Percentiles rank a stretch among this genome's conserved stretches.
These are phyloP conservation scores for Solanum ahanhuiri DNA, from an alignment of 257 asterid species.

Conservation along the genomic window DNA sequence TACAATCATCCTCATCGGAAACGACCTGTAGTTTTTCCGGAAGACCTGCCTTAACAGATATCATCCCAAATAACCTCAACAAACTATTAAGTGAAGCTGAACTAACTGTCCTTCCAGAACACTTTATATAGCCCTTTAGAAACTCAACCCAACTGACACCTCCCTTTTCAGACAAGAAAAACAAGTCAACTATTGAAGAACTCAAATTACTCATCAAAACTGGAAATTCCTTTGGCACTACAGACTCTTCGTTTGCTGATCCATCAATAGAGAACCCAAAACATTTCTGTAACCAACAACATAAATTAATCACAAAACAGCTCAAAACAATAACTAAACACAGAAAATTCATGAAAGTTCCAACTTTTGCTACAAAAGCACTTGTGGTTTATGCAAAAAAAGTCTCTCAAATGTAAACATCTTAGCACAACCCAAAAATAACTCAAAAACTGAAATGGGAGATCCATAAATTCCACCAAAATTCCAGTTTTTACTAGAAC, in stretches of 20 bases:
- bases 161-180: slow-evolving; percentile 48
- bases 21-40: slow-evolving; percentile 54
- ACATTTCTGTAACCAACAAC: slow-evolving; percentile 50
- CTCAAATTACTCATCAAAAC: slow-evolving; percentile 45
- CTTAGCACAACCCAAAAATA: background rate
- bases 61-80: slow-evolving; percentile 34
- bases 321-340: background rate
- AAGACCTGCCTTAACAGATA: slow-evolving; percentile 54
- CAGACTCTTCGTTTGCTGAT: slow-evolving; percentile 22
- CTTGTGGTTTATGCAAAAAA: background rate
- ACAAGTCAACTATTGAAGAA: slow-evolving; percentile 60
- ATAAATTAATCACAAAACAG: background rate
- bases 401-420: background rate
- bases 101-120: slow-evolving; percentile 59
- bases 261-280: slow-evolving; percentile 35
- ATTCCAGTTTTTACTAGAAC: background rate
- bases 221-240: slow-evolving; percentile 34
- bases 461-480: background rate
- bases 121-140: slow-evolving; percentile 62
- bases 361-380: background rate
- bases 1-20: slow-evolving; percentile 46
- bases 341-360: background rate
- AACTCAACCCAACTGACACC: slow-evolving; percentile 73
- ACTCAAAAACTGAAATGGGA: background rate
- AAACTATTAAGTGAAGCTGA: slow-evolving; percentile 51